phyloP scores from a whole-genome alignment of 495 filamentous ascomycete genomes.

The Pyrenopolyporus hunteri region DNA sequence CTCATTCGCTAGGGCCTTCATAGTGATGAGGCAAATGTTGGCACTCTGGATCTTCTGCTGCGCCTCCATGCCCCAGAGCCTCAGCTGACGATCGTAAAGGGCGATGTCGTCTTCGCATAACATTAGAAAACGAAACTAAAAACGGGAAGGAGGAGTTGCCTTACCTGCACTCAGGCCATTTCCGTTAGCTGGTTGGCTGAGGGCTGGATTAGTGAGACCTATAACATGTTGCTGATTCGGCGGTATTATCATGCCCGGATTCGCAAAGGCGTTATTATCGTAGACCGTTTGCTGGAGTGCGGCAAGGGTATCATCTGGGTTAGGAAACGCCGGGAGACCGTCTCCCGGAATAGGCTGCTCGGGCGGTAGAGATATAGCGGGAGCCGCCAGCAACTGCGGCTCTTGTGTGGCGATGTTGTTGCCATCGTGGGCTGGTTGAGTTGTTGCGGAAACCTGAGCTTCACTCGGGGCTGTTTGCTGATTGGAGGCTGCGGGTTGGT shows the following conservation, averaged over 20 bases:
- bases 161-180: conserved; percentile 31
- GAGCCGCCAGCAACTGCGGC: conserved; percentile 1
- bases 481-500: conserved; percentile 11
- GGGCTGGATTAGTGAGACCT: background rate
- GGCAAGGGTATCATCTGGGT: conserved; percentile 16
- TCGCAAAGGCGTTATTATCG: conserved; percentile 21
- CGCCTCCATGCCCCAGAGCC: conserved; percentile 96
- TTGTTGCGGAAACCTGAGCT: conserved; percentile 3
- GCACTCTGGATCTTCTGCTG: conserved; percentile 88
- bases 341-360: conserved; percentile 12
- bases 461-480: conserved; percentile 6
- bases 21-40: conserved; percentile 86
- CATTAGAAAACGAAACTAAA: conserved; percentile 5
- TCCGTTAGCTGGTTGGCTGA: conserved; percentile 20
- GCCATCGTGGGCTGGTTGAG: conserved; percentile 10
- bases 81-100: conserved; percentile 96
- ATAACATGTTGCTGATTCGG: conserved; percentile 20
- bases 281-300: conserved; percentile 19
- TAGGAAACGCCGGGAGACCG: conserved; percentile 16
- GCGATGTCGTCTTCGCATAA: conserved; percentile 84
- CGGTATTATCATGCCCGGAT: conserved; percentile 24
- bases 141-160: background rate
- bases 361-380: conserved; percentile 8
- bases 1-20: conserved; percentile 91
- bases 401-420: conserved; percentile 6